Evolutionary conservation across 2,329 filamentous ascomycete species (phyloP).

Genomic region (Trichophyton rubrum): DNA sequence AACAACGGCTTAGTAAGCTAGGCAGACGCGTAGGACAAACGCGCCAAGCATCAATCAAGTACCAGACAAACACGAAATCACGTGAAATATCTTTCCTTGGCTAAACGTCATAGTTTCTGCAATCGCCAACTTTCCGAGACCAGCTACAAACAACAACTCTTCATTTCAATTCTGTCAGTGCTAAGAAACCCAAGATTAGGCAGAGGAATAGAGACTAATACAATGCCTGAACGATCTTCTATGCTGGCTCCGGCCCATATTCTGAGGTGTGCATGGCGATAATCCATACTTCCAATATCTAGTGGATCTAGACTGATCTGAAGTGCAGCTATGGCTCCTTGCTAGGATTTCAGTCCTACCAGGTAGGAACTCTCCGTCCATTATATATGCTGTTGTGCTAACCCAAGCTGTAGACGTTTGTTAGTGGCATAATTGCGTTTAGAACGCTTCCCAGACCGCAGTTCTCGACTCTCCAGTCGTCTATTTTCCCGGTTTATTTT

Average conservation of each 20-base stretch:
- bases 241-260: slow-evolving; percentile 14
- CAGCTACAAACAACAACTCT: neutral
- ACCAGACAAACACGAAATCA: slow-evolving; percentile 22
- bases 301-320: neutral
- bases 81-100: slow-evolving; percentile 21
- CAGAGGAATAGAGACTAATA: neutral
- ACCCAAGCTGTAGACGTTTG: slow-evolving; percentile 50
- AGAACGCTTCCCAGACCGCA: slow-evolving; percentile 62
- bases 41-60: slow-evolving; percentile 14
- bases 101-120: neutral
- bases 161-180: neutral
- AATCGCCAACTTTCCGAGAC: neutral
- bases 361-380: slow-evolving; percentile 41
- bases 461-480: slow-evolving; percentile 68
- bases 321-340: slow-evolving; percentile 65
- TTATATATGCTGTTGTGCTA: neutral
- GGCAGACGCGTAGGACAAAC: slow-evolving; percentile 33
- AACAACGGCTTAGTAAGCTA: slow-evolving; percentile 12
- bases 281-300: neutral
- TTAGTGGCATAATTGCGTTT: slow-evolving; percentile 61
- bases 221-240: slow-evolving; percentile 7
- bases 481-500: slow-evolving; percentile 75
- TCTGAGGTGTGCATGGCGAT: slow-evolving; percentile 11
- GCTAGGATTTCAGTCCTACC: slow-evolving; percentile 75
- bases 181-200: neutral